A percentile compares a stretch with the other conserved stretches of the same genome.
phyloP scores from a whole-genome alignment of 2,329 filamentous ascomycete genomes.

The Coniochaeta sp. region DNA sequence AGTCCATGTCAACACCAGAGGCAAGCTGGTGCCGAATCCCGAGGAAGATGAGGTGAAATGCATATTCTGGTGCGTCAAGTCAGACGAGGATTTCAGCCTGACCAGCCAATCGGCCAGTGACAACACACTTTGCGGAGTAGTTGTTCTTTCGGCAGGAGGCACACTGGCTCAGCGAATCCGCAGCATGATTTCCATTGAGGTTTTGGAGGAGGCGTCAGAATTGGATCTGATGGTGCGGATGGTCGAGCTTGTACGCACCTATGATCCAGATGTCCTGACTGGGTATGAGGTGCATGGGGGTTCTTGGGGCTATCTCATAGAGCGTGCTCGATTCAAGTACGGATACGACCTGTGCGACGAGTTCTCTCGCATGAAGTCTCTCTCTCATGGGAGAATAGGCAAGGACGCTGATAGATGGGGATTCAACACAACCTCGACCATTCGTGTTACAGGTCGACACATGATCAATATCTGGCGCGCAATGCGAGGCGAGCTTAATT shows the following conservation, averaged over 20 bases:
- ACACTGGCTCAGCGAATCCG: slow-evolving; percentile 52
- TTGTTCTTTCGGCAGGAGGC: slow-evolving; percentile 61
- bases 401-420: slow-evolving; percentile 88
- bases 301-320: slow-evolving; percentile 94
- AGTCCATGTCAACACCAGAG: slow-evolving; percentile 82
- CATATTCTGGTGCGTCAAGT: slow-evolving; percentile 85
- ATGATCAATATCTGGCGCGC: slow-evolving; percentile 97
- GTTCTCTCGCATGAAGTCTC: slow-evolving; percentile 77
- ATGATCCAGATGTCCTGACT: slow-evolving; percentile 88
- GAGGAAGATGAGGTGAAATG: slow-evolving; percentile 83
- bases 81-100: slow-evolving; percentile 54
- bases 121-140: slow-evolving; percentile 57
- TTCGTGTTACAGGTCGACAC: slow-evolving; percentile 86
- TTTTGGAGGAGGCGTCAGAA: slow-evolving; percentile 71
- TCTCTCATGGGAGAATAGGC: slow-evolving; percentile 76
- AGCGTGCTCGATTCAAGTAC: slow-evolving; percentile 77
- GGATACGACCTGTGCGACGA: slow-evolving; percentile 89
- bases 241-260: slow-evolving; percentile 72
- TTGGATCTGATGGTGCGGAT: slow-evolving; percentile 79
- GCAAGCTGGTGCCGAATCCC: slow-evolving; percentile 75
- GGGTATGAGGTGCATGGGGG: slow-evolving; percentile 91
- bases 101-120: slow-evolving; percentile 34
- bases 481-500: slow-evolving; percentile 85
- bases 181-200: slow-evolving; percentile 50
- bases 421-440: slow-evolving; percentile 86